A percentile compares a stretch with the other conserved stretches of the same genome.
Evolutionary conservation across 1,284 basidiomycete genomes (phyloP).

Genomic region (Tylopilus sp.): DNA sequence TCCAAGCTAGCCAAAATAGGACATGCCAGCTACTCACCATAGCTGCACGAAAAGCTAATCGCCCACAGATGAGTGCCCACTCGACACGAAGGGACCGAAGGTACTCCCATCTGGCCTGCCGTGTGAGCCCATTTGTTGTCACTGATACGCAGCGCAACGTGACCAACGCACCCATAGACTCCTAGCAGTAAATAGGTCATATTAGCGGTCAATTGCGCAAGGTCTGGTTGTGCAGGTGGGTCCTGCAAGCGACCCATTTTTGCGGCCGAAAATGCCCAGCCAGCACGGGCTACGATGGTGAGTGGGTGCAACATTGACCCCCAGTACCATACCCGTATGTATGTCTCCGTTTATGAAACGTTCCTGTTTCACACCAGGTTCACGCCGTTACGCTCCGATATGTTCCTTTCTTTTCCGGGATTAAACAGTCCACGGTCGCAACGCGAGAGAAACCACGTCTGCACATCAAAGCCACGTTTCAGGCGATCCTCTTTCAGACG

Average conservation of each 20-base stretch:
- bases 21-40: constrained; percentile 18
- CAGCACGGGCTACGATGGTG: not conserved
- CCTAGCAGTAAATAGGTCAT: constrained; percentile 10
- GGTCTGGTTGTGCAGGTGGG: not conserved
- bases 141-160: not conserved
- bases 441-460: not conserved
- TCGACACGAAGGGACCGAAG: constrained; percentile 15
- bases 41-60: constrained; percentile 14
- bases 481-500: not conserved
- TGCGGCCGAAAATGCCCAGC: not conserved
- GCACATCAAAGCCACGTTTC: no score
- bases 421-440: not conserved
- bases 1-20: not conserved
- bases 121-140: not conserved
- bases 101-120: constrained; percentile 23
- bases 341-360: not conserved
- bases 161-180: constrained; percentile 11
- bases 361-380: not conserved
- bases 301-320: not conserved
- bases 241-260: constrained; percentile 1
- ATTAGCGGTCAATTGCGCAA: not conserved
- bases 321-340: not conserved
- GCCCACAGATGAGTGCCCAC: constrained; percentile 13
- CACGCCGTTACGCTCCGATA: not conserved
- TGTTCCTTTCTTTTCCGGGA: not conserved